Evolutionary conservation across 2,329 filamentous ascomycete species (phyloP).

Genomic region (Fusarium sp.): DNA sequence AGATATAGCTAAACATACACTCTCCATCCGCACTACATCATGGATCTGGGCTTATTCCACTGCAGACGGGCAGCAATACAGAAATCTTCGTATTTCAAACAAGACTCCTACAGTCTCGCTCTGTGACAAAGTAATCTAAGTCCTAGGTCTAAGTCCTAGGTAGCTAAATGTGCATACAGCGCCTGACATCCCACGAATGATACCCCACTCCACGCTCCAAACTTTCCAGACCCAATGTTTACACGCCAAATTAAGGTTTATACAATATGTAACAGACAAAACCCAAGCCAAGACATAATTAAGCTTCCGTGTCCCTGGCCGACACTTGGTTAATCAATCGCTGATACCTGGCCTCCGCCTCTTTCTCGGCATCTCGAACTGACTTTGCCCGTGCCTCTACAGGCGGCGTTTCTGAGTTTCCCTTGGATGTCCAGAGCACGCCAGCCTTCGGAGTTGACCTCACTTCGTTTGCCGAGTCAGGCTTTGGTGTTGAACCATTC

Average conservation of each 20-base stretch:
- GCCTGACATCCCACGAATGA: conserved; percentile 22
- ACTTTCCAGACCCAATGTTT: conserved; percentile 31
- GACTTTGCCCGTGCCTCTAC: conserved; percentile 40
- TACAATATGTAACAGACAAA: conserved; percentile 9
- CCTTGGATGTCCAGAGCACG: conserved; percentile 53
- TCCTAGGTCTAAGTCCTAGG: background rate
- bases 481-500: conserved; percentile 47
- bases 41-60: background rate
- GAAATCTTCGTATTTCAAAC: background rate
- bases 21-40: background rate
- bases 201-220: conserved; percentile 39
- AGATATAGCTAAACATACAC: background rate
- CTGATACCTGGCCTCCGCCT: conserved; percentile 51
- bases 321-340: conserved; percentile 53
- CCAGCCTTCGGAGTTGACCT: conserved; percentile 42
- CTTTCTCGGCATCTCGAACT: conserved; percentile 50
- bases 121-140: conserved; percentile 12
- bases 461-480: conserved; percentile 43
- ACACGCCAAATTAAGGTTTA: conserved; percentile 31
- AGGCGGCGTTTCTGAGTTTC: conserved; percentile 36
- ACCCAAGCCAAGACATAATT: background rate
- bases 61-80: background rate
- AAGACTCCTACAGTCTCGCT: background rate
- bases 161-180: conserved; percentile 19
- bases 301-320: conserved; percentile 48